Base-by-base conservation (phyloP, 805 yeast genomes). In the Monosporozyma yasuniensis region DNA sequence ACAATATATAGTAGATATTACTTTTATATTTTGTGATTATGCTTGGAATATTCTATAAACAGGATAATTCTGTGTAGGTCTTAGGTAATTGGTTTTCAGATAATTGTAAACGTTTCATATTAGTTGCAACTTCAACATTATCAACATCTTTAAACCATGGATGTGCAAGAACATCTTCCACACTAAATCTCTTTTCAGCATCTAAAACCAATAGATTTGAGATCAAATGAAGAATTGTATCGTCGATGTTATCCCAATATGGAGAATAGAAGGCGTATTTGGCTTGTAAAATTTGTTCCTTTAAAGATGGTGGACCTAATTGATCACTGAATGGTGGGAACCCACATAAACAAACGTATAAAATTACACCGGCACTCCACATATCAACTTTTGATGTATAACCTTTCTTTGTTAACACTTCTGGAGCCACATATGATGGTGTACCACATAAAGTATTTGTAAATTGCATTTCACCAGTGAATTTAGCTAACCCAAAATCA, bases 371-470 rank as follows among this genome's bases (percentile, higher is more conserved):
- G 8, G 84, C 76, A 61, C 87, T 84, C 95, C 95, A 86, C 63
- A 86, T 66, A 63, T 86, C 95, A 11, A 83, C 88, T 42, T 83
- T 78, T 34, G 84, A 82, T 32, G 85, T 75, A 57, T 86, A 86
- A 1, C 74, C 67, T 10, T 75, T 72, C 64, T 81, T 80, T 21
- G 61, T 57, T n/a, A 73, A 54, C 6, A 86, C 84, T 59, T 86
- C 95, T 0, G 95, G 95, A 0, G 93, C 93, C 18, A 86, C 93
- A 60, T 86, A 86, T 0, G 91, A 88, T 0, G 95, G 95, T 0
- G 95, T 86, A 1, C 95, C 95, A 67, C 95, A 86, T 39, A 86
- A 65, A 0, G 95, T 86, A 56, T 81, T 81, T 9, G 95, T 84
- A 61, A 84, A 84, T 52, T 80, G 78, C 54, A 79, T 67, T 56